A percentile compares a stretch with the other conserved stretches of the same genome.
phyloP scores from a whole-genome alignment of 345 rosid genomes.

The Kernera saxatilis region DNA sequence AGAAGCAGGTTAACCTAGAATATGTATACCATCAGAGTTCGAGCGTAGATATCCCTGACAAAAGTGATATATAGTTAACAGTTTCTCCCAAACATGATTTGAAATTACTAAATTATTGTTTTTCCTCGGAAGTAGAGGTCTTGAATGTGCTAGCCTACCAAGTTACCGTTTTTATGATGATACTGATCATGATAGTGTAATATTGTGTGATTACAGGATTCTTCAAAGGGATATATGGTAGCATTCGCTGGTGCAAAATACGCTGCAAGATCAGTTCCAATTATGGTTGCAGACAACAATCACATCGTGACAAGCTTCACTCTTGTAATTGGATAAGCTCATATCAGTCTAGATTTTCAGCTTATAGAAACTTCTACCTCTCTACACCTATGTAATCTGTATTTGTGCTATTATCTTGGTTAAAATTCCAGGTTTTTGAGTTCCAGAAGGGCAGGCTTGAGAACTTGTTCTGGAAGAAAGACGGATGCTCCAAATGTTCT shows the following conservation, averaged over 20 bases:
- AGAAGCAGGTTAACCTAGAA: background rate
- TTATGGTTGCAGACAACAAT: conserved; percentile 70
- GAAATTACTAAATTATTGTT: background rate
- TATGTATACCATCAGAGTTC: background rate
- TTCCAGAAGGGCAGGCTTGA: conserved; percentile 87
- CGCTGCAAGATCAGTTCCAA: conserved; percentile 83
- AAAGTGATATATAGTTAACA: background rate
- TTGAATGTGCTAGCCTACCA: background rate
- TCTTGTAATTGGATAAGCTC: conserved; percentile 52
- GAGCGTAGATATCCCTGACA: background rate
- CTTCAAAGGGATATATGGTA: conserved; percentile 83
- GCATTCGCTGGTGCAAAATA: conserved; percentile 97
- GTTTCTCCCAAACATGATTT: background rate
- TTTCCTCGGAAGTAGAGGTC: background rate
- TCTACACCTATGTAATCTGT: background rate
- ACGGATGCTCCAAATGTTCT: conserved; percentile 78
- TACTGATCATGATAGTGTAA: too few species aligned
- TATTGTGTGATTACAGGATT: conserved; percentile 46
- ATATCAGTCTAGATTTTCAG: background rate
- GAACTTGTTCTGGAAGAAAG: conserved; percentile 93
- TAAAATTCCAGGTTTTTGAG: conserved; percentile 67
- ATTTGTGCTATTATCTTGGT: background rate
- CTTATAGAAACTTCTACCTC: background rate
- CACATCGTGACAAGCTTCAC: conserved; percentile 86
- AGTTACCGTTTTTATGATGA: background rate